Evolutionary conservation across 768 basidiomycete species (phyloP).

Genomic region (Podaxis pistillaris): DNA sequence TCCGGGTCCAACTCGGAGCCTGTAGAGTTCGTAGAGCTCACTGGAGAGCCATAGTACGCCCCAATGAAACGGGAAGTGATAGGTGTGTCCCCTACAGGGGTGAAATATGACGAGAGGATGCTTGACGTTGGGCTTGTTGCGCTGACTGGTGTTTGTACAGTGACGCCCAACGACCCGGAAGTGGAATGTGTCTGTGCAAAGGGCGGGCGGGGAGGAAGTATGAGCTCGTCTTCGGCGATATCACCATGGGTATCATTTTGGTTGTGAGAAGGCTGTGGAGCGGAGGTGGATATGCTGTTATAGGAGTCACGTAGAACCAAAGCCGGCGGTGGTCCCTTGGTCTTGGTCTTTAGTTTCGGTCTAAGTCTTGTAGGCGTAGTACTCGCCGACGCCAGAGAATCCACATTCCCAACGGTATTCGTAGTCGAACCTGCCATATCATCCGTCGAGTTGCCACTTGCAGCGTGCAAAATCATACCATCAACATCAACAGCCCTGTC

Average conservation of each 20-base stretch:
- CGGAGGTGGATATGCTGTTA: not conserved
- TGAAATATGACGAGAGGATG: constrained; percentile 47
- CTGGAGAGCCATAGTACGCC: not conserved
- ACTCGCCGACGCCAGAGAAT: not conserved
- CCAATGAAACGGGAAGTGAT: constrained; percentile 15
- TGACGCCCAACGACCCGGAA: constrained; percentile 12
- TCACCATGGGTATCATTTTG: not conserved
- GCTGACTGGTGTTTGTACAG: constrained; percentile 27
- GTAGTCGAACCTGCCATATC: not conserved
- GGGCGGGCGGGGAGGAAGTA: not conserved
- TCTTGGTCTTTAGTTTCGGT: constrained; percentile 2
- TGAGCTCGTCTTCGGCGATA: not conserved
- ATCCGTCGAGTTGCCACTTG: not conserved
- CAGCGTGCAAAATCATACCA: not conserved
- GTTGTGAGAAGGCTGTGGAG: not conserved
- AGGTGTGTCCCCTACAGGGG: constrained; percentile 40
- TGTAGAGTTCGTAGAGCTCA: not conserved
- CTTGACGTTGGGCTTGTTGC: constrained; percentile 47
- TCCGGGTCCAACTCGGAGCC: not conserved
- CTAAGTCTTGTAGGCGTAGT: constrained; percentile 3
- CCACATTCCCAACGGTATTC: not conserved
- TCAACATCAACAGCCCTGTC: constrained; percentile 3
- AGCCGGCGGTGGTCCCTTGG: constrained; percentile 9
- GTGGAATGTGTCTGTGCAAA: not conserved
- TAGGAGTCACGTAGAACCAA: constrained; percentile 8